These are phyloP conservation scores for Ilex asprella DNA, from an alignment of 257 asterid species.

Conservation along the genomic window DNA sequence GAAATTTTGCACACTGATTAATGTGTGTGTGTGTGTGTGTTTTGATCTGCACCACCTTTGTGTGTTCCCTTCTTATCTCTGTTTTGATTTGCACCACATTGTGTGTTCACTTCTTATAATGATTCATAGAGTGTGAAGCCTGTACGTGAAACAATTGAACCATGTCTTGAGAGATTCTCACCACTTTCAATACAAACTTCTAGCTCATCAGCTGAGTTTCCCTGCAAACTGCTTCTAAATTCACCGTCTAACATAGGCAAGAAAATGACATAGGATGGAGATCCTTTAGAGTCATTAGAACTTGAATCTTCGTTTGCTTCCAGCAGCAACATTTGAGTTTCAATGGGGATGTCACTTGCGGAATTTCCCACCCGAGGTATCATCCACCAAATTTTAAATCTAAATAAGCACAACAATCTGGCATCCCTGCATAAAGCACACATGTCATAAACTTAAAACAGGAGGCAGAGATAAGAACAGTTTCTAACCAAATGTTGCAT, in stretches of 20 bases:
- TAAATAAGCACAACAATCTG: conserved; percentile 34
- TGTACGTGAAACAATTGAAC: too few species aligned
- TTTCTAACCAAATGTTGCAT: too few species aligned
- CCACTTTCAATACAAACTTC: conserved; percentile 55
- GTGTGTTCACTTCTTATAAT: too few species aligned
- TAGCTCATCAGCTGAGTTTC: conserved; percentile 50
- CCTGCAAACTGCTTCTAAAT: conserved; percentile 53
- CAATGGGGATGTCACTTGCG: conserved; percentile 38
- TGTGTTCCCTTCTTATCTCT: too few species aligned
- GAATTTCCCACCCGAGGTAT: conserved; percentile 43
- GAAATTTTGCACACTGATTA: neutral
- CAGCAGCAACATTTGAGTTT: conserved; percentile 43
- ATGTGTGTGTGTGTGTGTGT: neutral
- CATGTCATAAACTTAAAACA: conserved; percentile 3
- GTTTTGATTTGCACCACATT: too few species aligned
- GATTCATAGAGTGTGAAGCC: too few species aligned
- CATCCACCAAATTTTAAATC: conserved; percentile 56
- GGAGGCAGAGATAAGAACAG: too few species aligned
- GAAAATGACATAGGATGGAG: conserved; percentile 28
- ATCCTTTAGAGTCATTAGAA: conserved; percentile 15
- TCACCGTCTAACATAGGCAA: conserved; percentile 38
- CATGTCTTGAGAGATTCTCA: neutral
- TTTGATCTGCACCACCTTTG: neutral
- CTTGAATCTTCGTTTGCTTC: conserved; percentile 20
- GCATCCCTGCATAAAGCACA: conserved; percentile 31